Base-by-base conservation (phyloP, 805 yeast genomes). In the Pichia cephalocereana region DNA sequence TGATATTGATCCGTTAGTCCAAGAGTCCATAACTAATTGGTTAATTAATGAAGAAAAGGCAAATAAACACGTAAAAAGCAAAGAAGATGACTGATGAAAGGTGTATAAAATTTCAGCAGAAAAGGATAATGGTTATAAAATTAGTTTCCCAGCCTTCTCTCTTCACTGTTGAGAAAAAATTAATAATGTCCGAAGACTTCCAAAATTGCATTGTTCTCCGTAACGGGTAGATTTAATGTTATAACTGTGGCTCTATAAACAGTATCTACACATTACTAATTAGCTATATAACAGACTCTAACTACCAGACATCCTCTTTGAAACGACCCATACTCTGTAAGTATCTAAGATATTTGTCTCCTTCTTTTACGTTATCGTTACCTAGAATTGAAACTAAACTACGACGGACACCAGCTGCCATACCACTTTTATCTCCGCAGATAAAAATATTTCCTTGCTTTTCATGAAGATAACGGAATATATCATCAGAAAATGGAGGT, bases 251-350 rank as follows among this genome's bases (percentile, higher is more conserved):
- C 26, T 23, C 6, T 23, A 23, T 23, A 23, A 23, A 4, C 6
- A 5, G 7, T 23, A 23, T 23, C 6, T 23, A 23, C 26, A 23
- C 26, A 23, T 23, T 23, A 23, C 26, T 23, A 23, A 23, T 6
- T 6, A 19, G 4, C 4, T 19, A 19, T 19, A 23, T 23, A 23
- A 30, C 32, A 10, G 31, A 30, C 31, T 32, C 37, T 7, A 11
- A n/a, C 23, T 36, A 91, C 98, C 99, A 91, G 12, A 91, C 95
- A 72, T 91, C 98, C 69, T 91, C 98, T 68, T 89, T 96, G 66
- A 86, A 91, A 63, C 82, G 77, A 60, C 91, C 91, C 57, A 82
- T 80, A 9, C 84, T 77, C 65, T 84, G 86, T 72, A 84, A 72
- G 51, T 79, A 74, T 69, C 86, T 83, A 49, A 90, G 70, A 51